A percentile compares a stretch with the other conserved stretches of the same genome.
Evolutionary conservation across 768 basidiomycete species (phyloP).

Genomic region (Tylopilus sp.): DNA sequence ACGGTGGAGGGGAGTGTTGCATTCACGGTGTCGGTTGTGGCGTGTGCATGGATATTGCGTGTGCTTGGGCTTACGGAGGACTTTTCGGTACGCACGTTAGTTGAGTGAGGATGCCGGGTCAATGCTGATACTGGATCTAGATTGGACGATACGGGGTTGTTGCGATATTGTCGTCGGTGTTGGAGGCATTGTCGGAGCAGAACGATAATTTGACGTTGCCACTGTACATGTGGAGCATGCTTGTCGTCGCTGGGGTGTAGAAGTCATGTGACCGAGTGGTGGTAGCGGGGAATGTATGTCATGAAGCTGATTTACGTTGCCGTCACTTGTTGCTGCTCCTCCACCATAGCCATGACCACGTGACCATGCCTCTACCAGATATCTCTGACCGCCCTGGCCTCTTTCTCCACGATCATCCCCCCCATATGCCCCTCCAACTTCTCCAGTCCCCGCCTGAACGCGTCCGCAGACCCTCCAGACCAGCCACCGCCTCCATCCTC

Average conservation of each 20-base stretch:
- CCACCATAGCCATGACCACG: slow-evolving; percentile 10
- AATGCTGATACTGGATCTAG: slow-evolving; percentile 41
- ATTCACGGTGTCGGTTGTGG: slow-evolving; percentile 68
- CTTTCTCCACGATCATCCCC: slow-evolving; percentile 22
- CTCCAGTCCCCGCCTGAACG: slow-evolving; percentile 27
- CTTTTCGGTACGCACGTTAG: slow-evolving; percentile 65
- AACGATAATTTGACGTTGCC: slow-evolving; percentile 97
- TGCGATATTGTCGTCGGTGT: slow-evolving; percentile 58
- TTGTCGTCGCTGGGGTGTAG: slow-evolving; percentile 52
- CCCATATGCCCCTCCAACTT: slow-evolving; percentile 35
- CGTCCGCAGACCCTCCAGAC: slow-evolving; percentile 31
- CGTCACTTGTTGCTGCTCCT: neutral
- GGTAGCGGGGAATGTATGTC: slow-evolving; percentile 17
- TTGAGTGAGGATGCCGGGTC: neutral
- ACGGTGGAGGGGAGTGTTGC: slow-evolving; percentile 90
- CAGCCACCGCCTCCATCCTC: slow-evolving; percentile 43
- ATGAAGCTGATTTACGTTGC: neutral
- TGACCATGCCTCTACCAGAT: slow-evolving; percentile 29
- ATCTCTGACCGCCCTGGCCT: slow-evolving; percentile 15
- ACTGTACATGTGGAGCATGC: slow-evolving; percentile 92
- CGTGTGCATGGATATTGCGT: slow-evolving; percentile 68
- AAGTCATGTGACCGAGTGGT: slow-evolving; percentile 24
- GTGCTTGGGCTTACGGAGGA: slow-evolving; percentile 62
- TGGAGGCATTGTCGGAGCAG: slow-evolving; percentile 92
- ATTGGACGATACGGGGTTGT: slow-evolving; percentile 62